These are phyloP conservation scores for Zygnema circumcarinatum DNA, from an alignment of 139 green algal species.

Conservation along the genomic window DNA sequence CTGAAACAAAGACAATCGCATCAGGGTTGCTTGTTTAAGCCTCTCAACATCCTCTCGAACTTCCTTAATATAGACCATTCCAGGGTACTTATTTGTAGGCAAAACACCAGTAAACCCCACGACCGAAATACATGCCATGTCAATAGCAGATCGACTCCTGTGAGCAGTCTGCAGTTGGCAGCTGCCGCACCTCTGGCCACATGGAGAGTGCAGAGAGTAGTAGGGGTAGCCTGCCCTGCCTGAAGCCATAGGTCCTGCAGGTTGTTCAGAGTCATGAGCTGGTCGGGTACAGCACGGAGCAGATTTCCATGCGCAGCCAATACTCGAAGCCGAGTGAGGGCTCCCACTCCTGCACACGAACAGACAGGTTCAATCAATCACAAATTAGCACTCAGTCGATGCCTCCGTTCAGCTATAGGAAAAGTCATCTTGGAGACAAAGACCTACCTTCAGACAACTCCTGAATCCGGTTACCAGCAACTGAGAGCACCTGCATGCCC, in stretches of 20 bases:
- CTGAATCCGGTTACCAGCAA: conserved; percentile 30
- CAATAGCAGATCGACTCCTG: too few species aligned
- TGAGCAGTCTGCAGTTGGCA: too few species aligned
- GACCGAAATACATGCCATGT: too few species aligned
- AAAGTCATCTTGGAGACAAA: too few species aligned
- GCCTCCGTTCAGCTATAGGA: too few species aligned
- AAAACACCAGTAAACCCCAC: too few species aligned
- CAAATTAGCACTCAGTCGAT: too few species aligned
- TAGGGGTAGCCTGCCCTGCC: neutral
- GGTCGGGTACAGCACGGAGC: conserved; percentile 40
- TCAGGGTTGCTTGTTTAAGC: too few species aligned
- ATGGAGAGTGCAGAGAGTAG: conserved; percentile 4
- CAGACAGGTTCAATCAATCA: neutral
- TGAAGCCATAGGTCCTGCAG: conserved; percentile 54
- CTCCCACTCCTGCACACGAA: conserved; percentile 27
- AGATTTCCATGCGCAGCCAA: conserved; percentile 46
- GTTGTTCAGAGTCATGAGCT: conserved; percentile 23
- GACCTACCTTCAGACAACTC: conserved; percentile 12
- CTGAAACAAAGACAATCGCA: too few species aligned
- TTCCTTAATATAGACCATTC: too few species aligned
- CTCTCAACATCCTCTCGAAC: too few species aligned
- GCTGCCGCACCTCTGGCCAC: neutral
- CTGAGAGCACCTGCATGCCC: conserved; percentile 33
- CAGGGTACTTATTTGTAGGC: too few species aligned
- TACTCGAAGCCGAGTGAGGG: conserved; percentile 9